Percentiles rank a stretch among this genome's conserved stretches.
Conservation (phyloP, 345 rosid species). For the Triadica sebifera region DNA sequence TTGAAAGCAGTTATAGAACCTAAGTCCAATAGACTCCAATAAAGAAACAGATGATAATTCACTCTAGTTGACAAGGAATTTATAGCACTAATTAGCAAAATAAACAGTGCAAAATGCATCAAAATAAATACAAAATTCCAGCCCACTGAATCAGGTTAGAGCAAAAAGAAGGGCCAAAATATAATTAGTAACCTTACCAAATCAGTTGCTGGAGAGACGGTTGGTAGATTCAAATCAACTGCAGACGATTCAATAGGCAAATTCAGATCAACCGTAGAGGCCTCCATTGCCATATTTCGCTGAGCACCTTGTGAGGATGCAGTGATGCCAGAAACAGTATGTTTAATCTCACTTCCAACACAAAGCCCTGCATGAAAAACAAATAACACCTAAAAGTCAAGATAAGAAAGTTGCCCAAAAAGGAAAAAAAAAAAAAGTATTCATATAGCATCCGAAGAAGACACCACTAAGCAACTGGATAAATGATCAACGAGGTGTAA, state of each 20-base stretch:
- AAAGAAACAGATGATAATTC: not conserved
- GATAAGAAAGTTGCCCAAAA: conserved; percentile 9
- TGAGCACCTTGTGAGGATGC: conserved; percentile 34
- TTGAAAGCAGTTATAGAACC: not conserved
- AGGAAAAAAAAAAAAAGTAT: conserved; percentile 16
- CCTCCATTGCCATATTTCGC: conserved; percentile 14
- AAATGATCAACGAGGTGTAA: conserved; percentile 37
- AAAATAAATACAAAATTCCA: not conserved
- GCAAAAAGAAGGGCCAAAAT: not conserved
- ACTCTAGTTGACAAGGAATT: not conserved
- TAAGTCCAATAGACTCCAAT: not conserved
- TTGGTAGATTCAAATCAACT: conserved; percentile 20
- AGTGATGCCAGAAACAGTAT: conserved; percentile 56
- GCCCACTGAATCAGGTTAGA: not conserved
- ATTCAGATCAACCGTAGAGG: conserved; percentile 35
- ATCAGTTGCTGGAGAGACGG: conserved; percentile 10
- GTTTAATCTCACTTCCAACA: conserved; percentile 44
- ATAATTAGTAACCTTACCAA: conserved; percentile 27
- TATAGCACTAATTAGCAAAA: no score
- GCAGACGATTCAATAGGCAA: conserved; percentile 9
- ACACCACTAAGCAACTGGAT: conserved; percentile 41
- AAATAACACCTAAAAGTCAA: conserved; percentile 28
- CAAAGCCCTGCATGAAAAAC: conserved; percentile 24
- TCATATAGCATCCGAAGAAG: conserved; percentile 32
- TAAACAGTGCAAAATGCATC: no score